Conservation (phyloP, 768 basidiomycete species). For the Suillus ampliporus region DNA sequence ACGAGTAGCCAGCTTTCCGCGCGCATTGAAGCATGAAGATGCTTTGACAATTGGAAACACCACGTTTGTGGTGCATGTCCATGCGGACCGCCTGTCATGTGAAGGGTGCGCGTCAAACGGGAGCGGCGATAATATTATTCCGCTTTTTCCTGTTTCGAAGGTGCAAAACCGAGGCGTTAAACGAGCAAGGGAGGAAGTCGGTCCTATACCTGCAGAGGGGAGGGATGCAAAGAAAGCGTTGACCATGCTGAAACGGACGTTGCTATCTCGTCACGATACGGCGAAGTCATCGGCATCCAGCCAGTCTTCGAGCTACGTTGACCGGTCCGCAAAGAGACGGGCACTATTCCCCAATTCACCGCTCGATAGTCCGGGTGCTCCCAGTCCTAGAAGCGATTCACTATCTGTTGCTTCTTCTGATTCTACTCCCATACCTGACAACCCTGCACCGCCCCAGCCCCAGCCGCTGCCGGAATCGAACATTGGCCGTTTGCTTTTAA, state of each 20-base stretch:
- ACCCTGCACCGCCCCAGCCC: conserved; percentile 48
- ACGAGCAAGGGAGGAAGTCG: conserved; percentile 21
- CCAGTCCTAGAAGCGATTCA: conserved; percentile 30
- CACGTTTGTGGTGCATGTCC: conserved; percentile 72
- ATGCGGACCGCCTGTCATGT: conserved; percentile 66
- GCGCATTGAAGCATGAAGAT: conserved; percentile 67
- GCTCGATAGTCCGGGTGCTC: conserved; percentile 58
- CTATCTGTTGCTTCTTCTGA: conserved; percentile 18
- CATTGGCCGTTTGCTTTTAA: conserved; percentile 68
- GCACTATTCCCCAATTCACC: conserved; percentile 58
- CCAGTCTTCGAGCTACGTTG: conserved; percentile 50
- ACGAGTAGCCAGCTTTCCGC: conserved; percentile 72
- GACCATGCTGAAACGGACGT: conserved; percentile 63
- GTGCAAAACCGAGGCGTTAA: conserved; percentile 24
- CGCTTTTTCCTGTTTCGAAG: conserved; percentile 48
- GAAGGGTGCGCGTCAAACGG: conserved; percentile 58
- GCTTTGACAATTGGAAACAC: conserved; percentile 71
- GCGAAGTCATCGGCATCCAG: conserved; percentile 17
- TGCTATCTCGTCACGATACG: conserved; percentile 57
- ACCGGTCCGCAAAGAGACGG: conserved; percentile 75
- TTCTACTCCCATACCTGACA: conserved; percentile 21
- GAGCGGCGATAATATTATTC: conserved; percentile 53
- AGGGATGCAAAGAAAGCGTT: conserved; percentile 70
- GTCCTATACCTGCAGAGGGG: conserved; percentile 24
- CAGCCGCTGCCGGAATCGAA: conserved; percentile 60